Base-by-base conservation (phyloP, 2,329 filamentous ascomycete species). In the Colletotrichum brevisporum region DNA sequence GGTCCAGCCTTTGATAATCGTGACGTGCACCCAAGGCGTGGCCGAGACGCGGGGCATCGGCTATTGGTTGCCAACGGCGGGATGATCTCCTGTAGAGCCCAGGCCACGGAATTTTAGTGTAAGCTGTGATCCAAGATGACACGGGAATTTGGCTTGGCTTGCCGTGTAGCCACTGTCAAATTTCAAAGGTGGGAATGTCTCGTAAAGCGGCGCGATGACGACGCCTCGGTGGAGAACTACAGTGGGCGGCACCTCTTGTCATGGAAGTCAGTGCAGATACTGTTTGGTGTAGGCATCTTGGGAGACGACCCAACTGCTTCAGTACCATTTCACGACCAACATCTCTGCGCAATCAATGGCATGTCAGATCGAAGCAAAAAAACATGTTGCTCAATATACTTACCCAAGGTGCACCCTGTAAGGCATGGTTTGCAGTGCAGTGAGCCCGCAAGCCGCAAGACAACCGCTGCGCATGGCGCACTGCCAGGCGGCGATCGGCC, bases 141-240 rank as follows among this genome's bases (percentile, higher is more conserved):
- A 54, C 45, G 47, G 60, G 43, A 51, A 67, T 6, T 43, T 43
- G 53, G 31, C 66, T 59, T 59, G 66, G 61, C 66, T 59, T 69
- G 54, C 41, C 53, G 54, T 43, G 13, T 52, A 50, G 48, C 55
- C 54, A 65, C 54, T 43, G 66, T 65, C 53, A 50, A 48, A 56
- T 36, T 48, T 48, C 31, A 45, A 31, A 47, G 31, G 21, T 65
- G 43, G 50, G 41, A 31, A 59, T 48, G 53, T 21, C 50, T 68
- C 61, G 41, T 43, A 64, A 43, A 60, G 31, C 48, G 26, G 54
- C 54, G 61, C 48, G 64, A 68, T 65, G 65, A 68, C 31, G 31
- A 36, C 61, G 60, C 60, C 27, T 31, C 26, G 52, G 60, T 68
- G 65, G 65, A 54, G 53, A 68, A 58, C 21, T 26, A 45, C 27